Evolutionary conservation across 2,329 filamentous ascomycete genomes (phyloP).

Genomic region (Pseudocercospora cruenta): DNA sequence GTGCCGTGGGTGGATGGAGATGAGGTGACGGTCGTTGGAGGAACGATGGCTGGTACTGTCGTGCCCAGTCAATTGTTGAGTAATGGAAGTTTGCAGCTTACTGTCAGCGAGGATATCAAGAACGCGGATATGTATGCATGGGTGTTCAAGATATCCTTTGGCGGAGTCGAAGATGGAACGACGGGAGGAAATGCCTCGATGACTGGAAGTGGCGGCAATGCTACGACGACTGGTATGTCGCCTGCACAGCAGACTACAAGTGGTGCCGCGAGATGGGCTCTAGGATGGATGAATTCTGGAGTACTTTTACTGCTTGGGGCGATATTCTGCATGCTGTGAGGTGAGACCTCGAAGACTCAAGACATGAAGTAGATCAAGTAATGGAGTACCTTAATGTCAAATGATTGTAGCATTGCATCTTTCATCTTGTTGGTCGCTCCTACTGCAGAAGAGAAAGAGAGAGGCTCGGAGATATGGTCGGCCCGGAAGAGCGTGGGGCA

Average conservation of each 20-base stretch:
- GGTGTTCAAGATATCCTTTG: constrained; percentile 47
- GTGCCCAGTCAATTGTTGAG: constrained; percentile 32
- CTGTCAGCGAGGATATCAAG: constrained; percentile 39
- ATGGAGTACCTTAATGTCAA: background rate
- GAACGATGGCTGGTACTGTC: constrained; percentile 34
- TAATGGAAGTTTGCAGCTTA: constrained; percentile 41
- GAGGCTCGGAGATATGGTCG: background rate
- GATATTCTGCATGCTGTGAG: constrained; percentile 10
- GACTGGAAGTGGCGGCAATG: background rate
- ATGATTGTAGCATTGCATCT: background rate
- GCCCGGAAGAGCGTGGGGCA: background rate
- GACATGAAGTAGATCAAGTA: background rate
- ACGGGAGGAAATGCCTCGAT: background rate
- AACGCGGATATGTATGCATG: constrained; percentile 46
- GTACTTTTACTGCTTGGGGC: constrained; percentile 4
- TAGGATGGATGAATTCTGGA: background rate
- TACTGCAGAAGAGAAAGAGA: background rate
- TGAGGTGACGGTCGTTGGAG: constrained; percentile 50
- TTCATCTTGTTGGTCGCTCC: no score
- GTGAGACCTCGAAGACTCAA: background rate
- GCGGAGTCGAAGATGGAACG: constrained; percentile 14
- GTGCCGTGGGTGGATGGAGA: constrained; percentile 55
- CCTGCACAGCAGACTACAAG: constrained; percentile 12
- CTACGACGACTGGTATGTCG: background rate
- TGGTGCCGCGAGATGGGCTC: background rate